phyloP scores from a whole-genome alignment of 2,329 filamentous ascomycete species.

The Hymenoscyphus occultus region DNA sequence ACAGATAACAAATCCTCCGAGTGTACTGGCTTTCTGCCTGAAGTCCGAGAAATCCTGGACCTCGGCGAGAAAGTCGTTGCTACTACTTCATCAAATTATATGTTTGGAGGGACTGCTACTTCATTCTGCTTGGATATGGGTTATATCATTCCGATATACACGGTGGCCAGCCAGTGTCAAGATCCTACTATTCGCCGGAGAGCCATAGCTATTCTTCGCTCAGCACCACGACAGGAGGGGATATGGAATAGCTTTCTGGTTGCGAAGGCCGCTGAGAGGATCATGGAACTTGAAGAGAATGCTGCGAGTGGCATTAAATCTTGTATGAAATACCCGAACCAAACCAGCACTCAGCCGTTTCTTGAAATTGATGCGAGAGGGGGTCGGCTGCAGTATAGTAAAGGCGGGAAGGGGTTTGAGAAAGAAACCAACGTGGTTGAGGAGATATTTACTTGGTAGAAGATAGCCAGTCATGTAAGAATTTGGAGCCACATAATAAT shows the following conservation, averaged over 20 bases:
- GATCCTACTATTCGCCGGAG: constrained; percentile 53
- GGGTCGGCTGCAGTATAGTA: constrained; percentile 16
- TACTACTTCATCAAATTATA: background rate
- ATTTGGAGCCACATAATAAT: background rate
- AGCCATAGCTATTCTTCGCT: constrained; percentile 58
- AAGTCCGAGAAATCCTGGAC: constrained; percentile 12
- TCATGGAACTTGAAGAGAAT: constrained; percentile 27
- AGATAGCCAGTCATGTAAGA: background rate
- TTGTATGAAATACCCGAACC: background rate
- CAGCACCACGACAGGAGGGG: constrained; percentile 58
- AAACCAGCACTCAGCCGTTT: constrained; percentile 9
- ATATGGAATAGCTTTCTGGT: constrained; percentile 54
- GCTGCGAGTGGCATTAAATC: too few relatives aligned
- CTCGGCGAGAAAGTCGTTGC: constrained; percentile 15
- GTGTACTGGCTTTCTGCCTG: constrained; percentile 10
- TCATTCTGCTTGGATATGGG: constrained; percentile 59
- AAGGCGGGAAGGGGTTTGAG: constrained; percentile 2
- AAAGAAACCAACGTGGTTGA: constrained; percentile 12
- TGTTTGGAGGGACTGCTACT: constrained; percentile 5
- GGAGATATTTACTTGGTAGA: constrained; percentile 19
- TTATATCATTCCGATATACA: constrained; percentile 60
- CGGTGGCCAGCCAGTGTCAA: constrained; percentile 61
- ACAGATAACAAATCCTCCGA: background rate
- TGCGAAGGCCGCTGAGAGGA: constrained; percentile 22
- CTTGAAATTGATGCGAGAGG: constrained; percentile 20